Evolutionary conservation across 2,329 filamentous ascomycete genomes (phyloP).

Genomic region (Pseudogymnoascus sp.): DNA sequence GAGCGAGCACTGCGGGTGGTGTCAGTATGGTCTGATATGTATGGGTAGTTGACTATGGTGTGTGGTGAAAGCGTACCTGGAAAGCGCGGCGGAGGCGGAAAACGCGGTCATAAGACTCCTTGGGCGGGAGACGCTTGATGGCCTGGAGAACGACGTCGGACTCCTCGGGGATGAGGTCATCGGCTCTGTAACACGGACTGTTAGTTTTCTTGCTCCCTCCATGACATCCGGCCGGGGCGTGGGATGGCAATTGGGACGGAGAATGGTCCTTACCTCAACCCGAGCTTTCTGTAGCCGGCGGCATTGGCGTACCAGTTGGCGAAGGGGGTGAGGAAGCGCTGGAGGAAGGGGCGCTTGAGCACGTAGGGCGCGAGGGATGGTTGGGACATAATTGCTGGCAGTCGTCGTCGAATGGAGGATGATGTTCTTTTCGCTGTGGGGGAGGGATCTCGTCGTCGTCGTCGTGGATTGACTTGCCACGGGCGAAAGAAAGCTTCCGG

Average conservation of each 20-base stretch:
- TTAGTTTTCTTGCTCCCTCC: neutral
- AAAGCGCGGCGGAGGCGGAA: conserved; percentile 94
- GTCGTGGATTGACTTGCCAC: neutral
- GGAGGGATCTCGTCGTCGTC: neutral
- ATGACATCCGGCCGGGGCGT: neutral
- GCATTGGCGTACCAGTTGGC: conserved; percentile 85
- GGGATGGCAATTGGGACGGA: neutral
- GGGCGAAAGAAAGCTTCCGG: neutral
- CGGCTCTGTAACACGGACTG: conserved; percentile 56
- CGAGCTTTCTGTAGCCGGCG: conserved; percentile 87
- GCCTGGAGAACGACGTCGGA: conserved; percentile 79
- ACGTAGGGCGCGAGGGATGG: conserved; percentile 67
- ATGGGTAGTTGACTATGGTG: neutral
- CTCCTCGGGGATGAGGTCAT: conserved; percentile 94
- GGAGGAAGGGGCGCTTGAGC: conserved; percentile 79
- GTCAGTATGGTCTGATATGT: conserved; percentile 14
- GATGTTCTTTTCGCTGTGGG: neutral
- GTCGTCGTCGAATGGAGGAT: conserved; percentile 15
- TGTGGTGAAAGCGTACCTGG: conserved; percentile 54
- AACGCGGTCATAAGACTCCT: conserved; percentile 93
- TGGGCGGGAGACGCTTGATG: conserved; percentile 80
- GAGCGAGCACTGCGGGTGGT: conserved; percentile 42
- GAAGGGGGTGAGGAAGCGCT: conserved; percentile 70
- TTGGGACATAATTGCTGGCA: conserved; percentile 28
- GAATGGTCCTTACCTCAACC: conserved; percentile 63